Evolutionary conservation across 2,329 filamentous ascomycete species (phyloP), one percentile per base, ranked within the genome.

Genomic region (Penicillium palitans): DNA sequence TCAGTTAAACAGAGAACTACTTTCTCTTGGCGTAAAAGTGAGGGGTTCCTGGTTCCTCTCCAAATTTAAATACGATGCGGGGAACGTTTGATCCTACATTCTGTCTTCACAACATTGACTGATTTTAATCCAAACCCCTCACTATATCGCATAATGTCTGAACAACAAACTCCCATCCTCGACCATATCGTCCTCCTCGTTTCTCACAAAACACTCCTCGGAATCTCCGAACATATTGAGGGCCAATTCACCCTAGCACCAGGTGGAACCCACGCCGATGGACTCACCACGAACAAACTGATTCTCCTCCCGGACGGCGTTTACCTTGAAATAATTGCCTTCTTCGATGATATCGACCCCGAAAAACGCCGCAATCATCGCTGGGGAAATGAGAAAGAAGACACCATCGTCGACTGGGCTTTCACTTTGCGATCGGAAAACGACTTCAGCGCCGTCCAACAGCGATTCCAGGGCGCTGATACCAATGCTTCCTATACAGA

Each of bases 281-380:
- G 63, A 4, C 60, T 64, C 27, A 65, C 63, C 19, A 55, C 58
- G 10, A 65, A 65, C 46, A 64, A 62, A 40, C n/a, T 65, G 39
- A 52, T 65, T 17, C 61, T 65, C 6, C 41, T 62, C 6, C 25
- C 56, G 13, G 63, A 65, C 19, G 63, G 63, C 10, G 54, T 55
- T 35, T 65, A 65, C 37, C 39, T 65, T 2, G 63, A 65, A 35
- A 52, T 65, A 17, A 65, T 65, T 17, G 63, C 63, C 17, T 65
- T 65, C 46, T 65, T 64, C 17, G 61, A 64, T 17, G n/a, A 62
- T 7, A 29, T 55, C n/a, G 60, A 64, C 29, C 61, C 63, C 6
- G 58, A 62, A 21, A 46, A 15, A 39, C 61, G 63, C n/a, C 54
- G 53, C 2, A 37, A 52, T 2, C 63, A 65, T 58, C 63, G 63